A percentile compares a stretch with the other conserved stretches of the same genome.
Evolutionary conservation across 75 land plant genomes (phyloP).

Genomic region (Sequoia sempervirens): DNA sequence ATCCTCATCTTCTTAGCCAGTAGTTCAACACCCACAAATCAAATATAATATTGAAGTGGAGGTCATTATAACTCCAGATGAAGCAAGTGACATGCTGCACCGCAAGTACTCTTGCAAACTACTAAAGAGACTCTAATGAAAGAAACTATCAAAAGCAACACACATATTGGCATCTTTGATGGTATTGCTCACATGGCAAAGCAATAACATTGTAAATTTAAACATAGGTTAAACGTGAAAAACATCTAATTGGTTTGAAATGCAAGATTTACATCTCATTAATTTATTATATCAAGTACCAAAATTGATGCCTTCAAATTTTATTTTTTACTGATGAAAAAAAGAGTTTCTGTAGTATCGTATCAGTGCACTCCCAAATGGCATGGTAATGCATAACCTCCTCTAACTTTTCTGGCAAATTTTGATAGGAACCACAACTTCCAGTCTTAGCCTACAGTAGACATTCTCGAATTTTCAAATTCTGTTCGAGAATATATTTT

Average conservation of each 20-base stretch:
- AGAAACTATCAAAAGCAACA: neutral
- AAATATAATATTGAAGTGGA: neutral
- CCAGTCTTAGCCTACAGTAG: neutral
- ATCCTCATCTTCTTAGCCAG: neutral
- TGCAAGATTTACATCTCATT: neutral
- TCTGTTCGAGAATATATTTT: conserved; percentile 21
- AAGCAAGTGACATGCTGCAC: neutral
- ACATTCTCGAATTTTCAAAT: conserved; percentile 20
- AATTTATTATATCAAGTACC: neutral
- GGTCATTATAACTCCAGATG: neutral
- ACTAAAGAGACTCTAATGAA: neutral
- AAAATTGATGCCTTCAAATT: neutral
- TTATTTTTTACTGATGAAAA: neutral
- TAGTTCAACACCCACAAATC: neutral
- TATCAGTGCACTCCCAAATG: neutral
- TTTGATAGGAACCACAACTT: neutral
- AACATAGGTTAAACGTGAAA: neutral
- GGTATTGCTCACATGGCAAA: neutral
- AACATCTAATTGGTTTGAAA: neutral
- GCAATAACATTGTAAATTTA: neutral
- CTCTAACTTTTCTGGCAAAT: neutral
- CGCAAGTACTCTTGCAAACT: neutral
- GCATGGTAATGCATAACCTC: neutral
- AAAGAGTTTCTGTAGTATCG: neutral
- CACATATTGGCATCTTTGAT: neutral